Base-by-base conservation (phyloP, 1,139 yeast genomes). In the Hyphopichia pseudoburtonii region DNA sequence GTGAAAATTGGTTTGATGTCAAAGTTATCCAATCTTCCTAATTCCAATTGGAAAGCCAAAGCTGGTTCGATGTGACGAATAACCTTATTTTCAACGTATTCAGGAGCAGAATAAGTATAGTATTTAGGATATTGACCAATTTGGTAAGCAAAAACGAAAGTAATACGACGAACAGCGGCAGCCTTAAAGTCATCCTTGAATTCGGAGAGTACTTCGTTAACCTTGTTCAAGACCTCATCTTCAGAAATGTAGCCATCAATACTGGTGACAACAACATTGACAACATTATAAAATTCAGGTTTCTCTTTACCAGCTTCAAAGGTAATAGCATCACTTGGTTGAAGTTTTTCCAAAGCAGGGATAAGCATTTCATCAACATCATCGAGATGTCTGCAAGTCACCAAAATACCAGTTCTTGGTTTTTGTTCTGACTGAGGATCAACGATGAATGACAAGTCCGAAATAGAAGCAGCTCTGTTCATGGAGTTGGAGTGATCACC, bases 51-150 rank as follows among this genome's bases (percentile, higher is more conserved):
- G 85, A 83, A 92, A 39, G 98, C 98, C 56, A 92, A 75, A 32
- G 98, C 97, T 23, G 98, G 98, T 66, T 92, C 98, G 55, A 92
- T 88, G 60, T 92, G 97, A 71, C 98, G 90, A 61, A 92, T 87
- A 26, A 90, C 90, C 67, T 84, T 80, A 68, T 92, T 95, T 65
- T 85, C 94, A 30, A 53, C 52, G 62, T 86, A 92, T 28, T 76
- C 77, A 35, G 96, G 95, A 44, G 94, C 96, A 54, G 87, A 86
- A 76, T 86, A 94, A 29, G 98, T 92, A 69, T 84, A 94, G 71
- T 92, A 92, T 64, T 86, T 86, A 52, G 98, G 98, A 67, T 92
- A 89, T 33, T 84, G 64, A 48, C 97, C 97, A 54, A 82, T 80
- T 36, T 74, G 78, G 58, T 84, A 80, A 44, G 95, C 95, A 51